Evolutionary conservation across 2,329 filamentous ascomycete species (phyloP), one percentile per base, ranked within the genome.

Genomic region (Microdochium paspali): DNA sequence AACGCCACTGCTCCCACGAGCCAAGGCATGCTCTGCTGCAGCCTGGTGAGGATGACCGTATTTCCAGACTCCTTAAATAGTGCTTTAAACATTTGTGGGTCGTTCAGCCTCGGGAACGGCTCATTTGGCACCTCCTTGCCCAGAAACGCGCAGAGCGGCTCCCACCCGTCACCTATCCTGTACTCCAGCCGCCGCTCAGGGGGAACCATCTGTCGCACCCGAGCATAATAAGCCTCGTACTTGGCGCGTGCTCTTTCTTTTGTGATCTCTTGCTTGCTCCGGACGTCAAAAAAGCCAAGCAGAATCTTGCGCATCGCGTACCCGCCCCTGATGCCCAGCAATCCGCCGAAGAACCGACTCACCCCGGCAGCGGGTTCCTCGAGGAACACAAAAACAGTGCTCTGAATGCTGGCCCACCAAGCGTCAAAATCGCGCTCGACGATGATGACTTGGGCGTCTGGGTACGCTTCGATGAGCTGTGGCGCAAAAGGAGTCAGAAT

Each of bases 251-350:
- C 46, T n/a, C 10, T n/a, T 10, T 44, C 30, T 4, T 24, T 30
- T 13, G 26, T 28, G 3, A 51, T 23, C 24, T 48, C 46, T 2
- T 24, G 23, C 21, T n/a, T 24, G 21, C 35, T 44, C 4, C 24
- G 32, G 5, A 28, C 50, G 12, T 26, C 45, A 32, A 51, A 52
- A 20, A 48, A 42, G 15, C 51, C 49, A 9, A 50, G 20, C 9
- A 50, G 24, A 15, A 50, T 45, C 44, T 50, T 51, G n/a, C 39
- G 25, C 44, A 50, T 49, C 2, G 48, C 48, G n/a, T n/a, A 13
- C 2, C 47, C 45, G 10, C 63, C 61, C 46, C 47, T 61, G 50
- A 24, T 44, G 44, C 49, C 65, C n/a, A 66, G 59, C 54, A 53
- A 55, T 3, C 28, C 42, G 2, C 24, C 21, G 18, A 49, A 20